Conservation (phyloP, 1,284 basidiomycete genomes). For the Pseudozyma sp. region DNA sequence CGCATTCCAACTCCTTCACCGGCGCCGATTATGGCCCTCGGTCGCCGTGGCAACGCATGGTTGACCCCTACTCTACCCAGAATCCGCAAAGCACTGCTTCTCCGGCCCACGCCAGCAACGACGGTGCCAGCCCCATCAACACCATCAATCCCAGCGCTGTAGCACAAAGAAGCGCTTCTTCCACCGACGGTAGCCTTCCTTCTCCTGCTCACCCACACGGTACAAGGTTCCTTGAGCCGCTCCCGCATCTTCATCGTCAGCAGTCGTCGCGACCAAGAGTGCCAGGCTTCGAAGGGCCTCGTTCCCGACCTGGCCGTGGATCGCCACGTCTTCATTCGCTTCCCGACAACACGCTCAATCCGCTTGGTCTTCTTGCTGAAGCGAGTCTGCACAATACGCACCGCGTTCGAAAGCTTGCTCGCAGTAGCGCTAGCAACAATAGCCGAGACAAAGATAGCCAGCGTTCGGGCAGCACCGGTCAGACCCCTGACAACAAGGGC, state of each 20-base stretch:
- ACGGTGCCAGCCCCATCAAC: constrained; percentile 40
- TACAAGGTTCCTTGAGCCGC: constrained; percentile 50
- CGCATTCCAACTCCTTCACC: constrained; percentile 36
- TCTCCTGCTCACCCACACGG: constrained; percentile 37
- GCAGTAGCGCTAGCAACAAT: constrained; percentile 34
- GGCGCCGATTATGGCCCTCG: constrained; percentile 26
- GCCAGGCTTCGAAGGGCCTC: constrained; percentile 21
- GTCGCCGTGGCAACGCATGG: constrained; percentile 34
- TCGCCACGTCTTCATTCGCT: constrained; percentile 64
- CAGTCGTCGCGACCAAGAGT: constrained; percentile 19
- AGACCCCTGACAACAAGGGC: constrained; percentile 33
- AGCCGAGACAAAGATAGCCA: constrained; percentile 44
- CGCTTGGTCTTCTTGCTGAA: constrained; percentile 68
- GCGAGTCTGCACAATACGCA: constrained; percentile 66
- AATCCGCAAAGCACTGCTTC: constrained; percentile 14
- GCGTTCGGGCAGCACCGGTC: constrained; percentile 29
- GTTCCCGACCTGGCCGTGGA: constrained; percentile 36
- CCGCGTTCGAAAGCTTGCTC: constrained; percentile 33
- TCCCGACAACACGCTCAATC: constrained; percentile 70
- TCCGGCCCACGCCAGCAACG: constrained; percentile 28
- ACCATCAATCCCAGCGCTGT: constrained; percentile 51
- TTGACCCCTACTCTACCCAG: constrained; percentile 29
- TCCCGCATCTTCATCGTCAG: constrained; percentile 43
- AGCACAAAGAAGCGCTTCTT: constrained; percentile 41
- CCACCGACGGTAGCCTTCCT: constrained; percentile 31